A percentile compares a stretch with the other conserved stretches of the same genome.
phyloP scores from a whole-genome alignment of 1,284 basidiomycete species.

The Cryptococcus neoformans region DNA sequence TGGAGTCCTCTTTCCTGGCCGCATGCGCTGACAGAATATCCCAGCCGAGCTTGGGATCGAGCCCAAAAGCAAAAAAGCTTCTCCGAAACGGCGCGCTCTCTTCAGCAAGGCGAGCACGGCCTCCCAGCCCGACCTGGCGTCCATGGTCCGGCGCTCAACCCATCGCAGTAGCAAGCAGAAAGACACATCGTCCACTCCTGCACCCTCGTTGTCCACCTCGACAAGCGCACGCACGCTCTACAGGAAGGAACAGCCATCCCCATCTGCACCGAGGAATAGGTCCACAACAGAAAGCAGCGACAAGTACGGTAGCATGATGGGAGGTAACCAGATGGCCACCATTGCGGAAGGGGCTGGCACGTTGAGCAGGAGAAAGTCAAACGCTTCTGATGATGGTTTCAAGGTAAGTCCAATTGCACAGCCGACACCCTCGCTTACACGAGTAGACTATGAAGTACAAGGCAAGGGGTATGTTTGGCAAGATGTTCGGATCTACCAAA shows the following conservation, averaged over 20 bases:
- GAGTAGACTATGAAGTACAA: constrained; percentile 38
- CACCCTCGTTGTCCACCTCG: not conserved
- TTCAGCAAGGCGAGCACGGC: constrained; percentile 83
- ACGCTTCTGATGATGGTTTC: constrained; percentile 23
- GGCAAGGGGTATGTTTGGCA: constrained; percentile 45
- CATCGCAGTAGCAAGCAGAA: constrained; percentile 49
- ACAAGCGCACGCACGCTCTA: not conserved
- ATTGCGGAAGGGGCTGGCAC: constrained; percentile 22
- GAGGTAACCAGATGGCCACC: constrained; percentile 24
- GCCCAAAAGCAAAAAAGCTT: constrained; percentile 18
- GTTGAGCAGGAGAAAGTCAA: constrained; percentile 18
- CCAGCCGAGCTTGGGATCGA: constrained; percentile 27
- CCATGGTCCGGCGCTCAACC: constrained; percentile 73
- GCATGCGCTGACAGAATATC: not conserved
- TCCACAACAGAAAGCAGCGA: constrained; percentile 13
- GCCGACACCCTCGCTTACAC: not conserved
- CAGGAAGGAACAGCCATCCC: not conserved
- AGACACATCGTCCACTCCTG: not conserved
- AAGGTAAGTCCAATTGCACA: constrained; percentile 21
- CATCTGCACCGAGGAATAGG: not conserved
- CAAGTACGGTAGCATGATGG: constrained; percentile 9
- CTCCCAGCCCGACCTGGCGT: constrained; percentile 82
- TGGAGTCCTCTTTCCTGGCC: no score
- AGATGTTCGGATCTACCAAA: constrained; percentile 41
- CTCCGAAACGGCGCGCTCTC: constrained; percentile 69